Conservation (phyloP, 2,329 filamentous ascomycete genomes). For the Ophiostoma ips region DNA sequence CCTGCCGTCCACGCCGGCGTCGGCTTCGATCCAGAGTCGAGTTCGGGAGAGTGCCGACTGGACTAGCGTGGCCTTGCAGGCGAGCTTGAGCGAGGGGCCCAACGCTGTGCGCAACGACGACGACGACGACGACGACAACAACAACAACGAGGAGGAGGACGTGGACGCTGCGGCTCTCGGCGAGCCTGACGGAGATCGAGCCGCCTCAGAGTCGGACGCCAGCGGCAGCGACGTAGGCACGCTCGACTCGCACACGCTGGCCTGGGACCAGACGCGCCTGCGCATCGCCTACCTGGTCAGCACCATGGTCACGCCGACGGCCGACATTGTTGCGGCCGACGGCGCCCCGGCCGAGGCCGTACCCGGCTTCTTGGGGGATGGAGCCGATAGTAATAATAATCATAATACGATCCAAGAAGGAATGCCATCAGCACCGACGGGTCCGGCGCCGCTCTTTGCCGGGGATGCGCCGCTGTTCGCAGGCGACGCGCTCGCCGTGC, state of each 20-base stretch:
- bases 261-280: slow-evolving; percentile 17
- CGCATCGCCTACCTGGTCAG: slow-evolving; percentile 15
- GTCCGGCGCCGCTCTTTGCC: no score
- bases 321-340: not conserved
- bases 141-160: no score
- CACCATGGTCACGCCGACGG: slow-evolving; percentile 12
- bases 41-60: not conserved
- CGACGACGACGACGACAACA: no score
- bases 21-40: not conserved
- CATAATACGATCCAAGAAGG: no score
- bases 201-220: not conserved
- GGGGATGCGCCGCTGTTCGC: not conserved
- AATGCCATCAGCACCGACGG: not conserved
- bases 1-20: not conserved
- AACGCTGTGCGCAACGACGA: no score
- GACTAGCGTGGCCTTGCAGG: not conserved
- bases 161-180: no score
- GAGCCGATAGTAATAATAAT: no score
- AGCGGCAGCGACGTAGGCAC: not conserved
- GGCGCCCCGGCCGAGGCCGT: not conserved
- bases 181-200: not conserved
- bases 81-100: not conserved
- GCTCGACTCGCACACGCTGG: slow-evolving; percentile 14
- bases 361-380: not conserved
- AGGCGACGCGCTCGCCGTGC: not conserved